Evolutionary conservation across 257 asterid species (phyloP), one percentile per base, ranked within the genome.

Genomic region (Capsicum baccatum): DNA sequence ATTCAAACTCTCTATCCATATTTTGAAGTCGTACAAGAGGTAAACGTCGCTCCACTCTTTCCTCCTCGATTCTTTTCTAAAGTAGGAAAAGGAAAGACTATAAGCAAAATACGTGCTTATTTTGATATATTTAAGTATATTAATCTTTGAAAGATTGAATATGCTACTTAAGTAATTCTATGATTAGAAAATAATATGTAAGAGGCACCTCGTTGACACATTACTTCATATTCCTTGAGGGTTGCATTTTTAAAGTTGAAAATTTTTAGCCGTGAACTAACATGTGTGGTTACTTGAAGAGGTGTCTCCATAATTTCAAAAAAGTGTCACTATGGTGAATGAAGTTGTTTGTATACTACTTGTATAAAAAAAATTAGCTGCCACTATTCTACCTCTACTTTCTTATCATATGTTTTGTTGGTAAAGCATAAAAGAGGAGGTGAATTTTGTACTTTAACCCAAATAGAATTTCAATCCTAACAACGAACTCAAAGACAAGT

Each of bases 1-100:
- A 21, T 0, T 21, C 21, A 21, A 21, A 21, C 21, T 21, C 21
- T 21, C 21, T 21, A 21, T 21, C 21, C 21, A 21, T 21, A 21
- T 21, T 21, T 21, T 0, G 21, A 21, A 21, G 21, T 21, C 21
- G 21, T 2, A 6, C 19, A 42, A 39, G 82, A 35, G 52, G 79
- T 11, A 87, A 89, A 47, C 92, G 92, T 76, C 35, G 62, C 85
- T 88, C 87, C 3, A 90, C 80, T 87, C 91, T 89, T 87, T 88
- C 89, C 91, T 91, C 94, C 90, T 92, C 94, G 87, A 89, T 89
- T 90, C 94, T 87, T 33, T 79, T 85, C 94, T 93, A 91, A 42
- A 88, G 71, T 50, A 15, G 15, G 56, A 82, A 84, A 79, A 69
- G 33, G 69, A 21, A 8, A 26, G 9, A 33, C 33, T 48, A 48